Conservation (phyloP, 306 rosid species). For the Cajanus cajan region DNA sequence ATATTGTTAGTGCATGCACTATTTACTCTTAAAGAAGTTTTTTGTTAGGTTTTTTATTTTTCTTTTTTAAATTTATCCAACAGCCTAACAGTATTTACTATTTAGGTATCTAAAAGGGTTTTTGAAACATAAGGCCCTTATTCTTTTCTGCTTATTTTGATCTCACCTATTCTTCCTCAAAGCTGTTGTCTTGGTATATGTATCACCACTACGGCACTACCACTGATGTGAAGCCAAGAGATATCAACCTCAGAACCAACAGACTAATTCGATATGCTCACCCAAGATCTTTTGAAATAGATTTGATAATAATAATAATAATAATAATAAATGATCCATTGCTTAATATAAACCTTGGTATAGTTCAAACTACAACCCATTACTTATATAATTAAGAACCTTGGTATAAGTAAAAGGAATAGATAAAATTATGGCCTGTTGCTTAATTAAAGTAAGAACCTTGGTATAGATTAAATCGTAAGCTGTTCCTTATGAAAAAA, state of each 20-base stretch:
- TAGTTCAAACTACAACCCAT: neutral
- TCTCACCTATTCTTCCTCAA: neutral
- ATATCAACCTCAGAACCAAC: neutral
- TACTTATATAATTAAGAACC: neutral
- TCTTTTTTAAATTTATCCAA: conserved; percentile 23
- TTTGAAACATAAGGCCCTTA: conserved; percentile 7
- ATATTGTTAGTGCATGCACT: too few species aligned
- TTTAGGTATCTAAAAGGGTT: neutral
- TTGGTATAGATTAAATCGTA: neutral
- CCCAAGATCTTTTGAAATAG: neutral
- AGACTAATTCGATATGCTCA: neutral
- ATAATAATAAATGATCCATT: neutral
- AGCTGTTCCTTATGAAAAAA: neutral
- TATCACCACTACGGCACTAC: neutral
- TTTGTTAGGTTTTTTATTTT: neutral
- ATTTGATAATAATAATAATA: neutral
- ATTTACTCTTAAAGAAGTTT: neutral
- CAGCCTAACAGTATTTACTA: neutral
- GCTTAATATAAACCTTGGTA: neutral
- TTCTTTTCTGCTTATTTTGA: neutral
- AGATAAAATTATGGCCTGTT: neutral
- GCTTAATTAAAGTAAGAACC: neutral
- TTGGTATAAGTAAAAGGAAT: neutral
- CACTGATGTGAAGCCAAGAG: neutral
- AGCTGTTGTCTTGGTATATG: neutral